Conservation (phyloP, 148 eudicot genomes). For the Fagopyrum esculentum region DNA sequence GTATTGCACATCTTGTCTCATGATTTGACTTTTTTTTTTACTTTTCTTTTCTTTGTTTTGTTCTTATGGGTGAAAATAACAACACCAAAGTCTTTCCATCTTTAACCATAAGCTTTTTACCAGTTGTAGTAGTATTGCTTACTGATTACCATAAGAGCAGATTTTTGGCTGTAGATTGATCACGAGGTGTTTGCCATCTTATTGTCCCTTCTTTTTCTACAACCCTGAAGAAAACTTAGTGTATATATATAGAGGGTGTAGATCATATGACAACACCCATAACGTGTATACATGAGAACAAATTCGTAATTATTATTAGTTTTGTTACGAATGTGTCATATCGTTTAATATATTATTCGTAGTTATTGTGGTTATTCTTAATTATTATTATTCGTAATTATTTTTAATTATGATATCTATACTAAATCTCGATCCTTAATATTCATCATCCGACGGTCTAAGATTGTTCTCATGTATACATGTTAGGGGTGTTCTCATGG, state of each 20-base stretch:
- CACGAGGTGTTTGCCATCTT: background rate
- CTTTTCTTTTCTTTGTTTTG: background rate
- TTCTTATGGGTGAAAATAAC: constrained; percentile 1
- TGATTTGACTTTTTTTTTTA: background rate
- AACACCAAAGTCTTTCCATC: background rate
- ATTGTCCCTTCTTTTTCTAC: background rate
- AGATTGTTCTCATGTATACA: too few relatives aligned
- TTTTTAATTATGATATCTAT: too few relatives aligned
- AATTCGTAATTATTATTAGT: too few relatives aligned
- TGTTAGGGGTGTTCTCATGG: too few relatives aligned
- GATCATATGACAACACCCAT: too few relatives aligned
- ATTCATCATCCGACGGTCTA: too few relatives aligned
- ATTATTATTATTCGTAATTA: too few relatives aligned
- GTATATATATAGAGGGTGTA: background rate
- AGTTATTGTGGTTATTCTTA: too few relatives aligned
- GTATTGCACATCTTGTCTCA: background rate
- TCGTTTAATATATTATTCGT: too few relatives aligned
- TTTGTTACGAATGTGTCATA: too few relatives aligned
- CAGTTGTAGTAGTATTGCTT: background rate
- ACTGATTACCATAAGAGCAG: constrained; percentile 1
- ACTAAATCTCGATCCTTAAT: too few relatives aligned
- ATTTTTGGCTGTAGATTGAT: background rate
- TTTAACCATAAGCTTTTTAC: background rate
- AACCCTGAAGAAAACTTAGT: background rate
- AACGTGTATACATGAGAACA: too few relatives aligned